These are phyloP conservation scores for Thymus quinquecostatus DNA, from an alignment of 257 asterid species.

Conservation along the genomic window DNA sequence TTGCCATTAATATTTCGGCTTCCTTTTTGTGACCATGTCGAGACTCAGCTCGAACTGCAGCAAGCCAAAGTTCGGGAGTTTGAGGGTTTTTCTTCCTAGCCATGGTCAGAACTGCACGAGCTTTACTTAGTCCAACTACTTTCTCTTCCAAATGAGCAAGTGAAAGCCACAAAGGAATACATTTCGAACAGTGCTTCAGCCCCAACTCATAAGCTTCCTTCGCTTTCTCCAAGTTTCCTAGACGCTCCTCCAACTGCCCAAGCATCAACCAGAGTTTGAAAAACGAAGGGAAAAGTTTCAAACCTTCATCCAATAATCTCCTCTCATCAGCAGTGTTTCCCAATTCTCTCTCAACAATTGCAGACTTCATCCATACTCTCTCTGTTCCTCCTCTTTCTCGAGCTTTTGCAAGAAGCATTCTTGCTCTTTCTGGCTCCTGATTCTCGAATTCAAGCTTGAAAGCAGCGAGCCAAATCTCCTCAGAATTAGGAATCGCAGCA, in stretches of 20 bases:
- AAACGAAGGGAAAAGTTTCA: conserved; percentile 70
- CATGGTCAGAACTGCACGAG: conserved; percentile 82
- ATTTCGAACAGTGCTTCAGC: conserved; percentile 64
- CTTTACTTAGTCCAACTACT: conserved; percentile 70
- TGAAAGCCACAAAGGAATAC: conserved; percentile 84
- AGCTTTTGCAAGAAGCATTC: conserved; percentile 88
- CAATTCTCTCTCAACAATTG: conserved; percentile 88
- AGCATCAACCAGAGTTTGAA: conserved; percentile 92
- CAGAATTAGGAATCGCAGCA: conserved; percentile 95
- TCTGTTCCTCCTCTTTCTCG: conserved; percentile 89
- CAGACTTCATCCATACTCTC: conserved; percentile 98
- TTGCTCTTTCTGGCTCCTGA: conserved; percentile 88
- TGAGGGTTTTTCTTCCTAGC: conserved; percentile 85
- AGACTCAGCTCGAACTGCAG: conserved; percentile 80
- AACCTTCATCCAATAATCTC: conserved; percentile 73
- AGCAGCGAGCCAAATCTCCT: conserved; percentile 98
- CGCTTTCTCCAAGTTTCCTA: conserved; percentile 59
- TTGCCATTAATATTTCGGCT: conserved; percentile 82
- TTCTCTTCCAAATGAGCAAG: conserved; percentile 80
- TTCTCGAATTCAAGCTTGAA: conserved; percentile 98
- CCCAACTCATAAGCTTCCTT: conserved; percentile 72
- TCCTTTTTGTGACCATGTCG: conserved; percentile 82
- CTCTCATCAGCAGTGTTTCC: conserved; percentile 81
- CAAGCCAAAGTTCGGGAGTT: conserved; percentile 85
- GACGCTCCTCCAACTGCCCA: conserved; percentile 89